Evolutionary conservation across 2,329 filamentous ascomycete genomes (phyloP).

Genomic region (Aspergillus niger): DNA sequence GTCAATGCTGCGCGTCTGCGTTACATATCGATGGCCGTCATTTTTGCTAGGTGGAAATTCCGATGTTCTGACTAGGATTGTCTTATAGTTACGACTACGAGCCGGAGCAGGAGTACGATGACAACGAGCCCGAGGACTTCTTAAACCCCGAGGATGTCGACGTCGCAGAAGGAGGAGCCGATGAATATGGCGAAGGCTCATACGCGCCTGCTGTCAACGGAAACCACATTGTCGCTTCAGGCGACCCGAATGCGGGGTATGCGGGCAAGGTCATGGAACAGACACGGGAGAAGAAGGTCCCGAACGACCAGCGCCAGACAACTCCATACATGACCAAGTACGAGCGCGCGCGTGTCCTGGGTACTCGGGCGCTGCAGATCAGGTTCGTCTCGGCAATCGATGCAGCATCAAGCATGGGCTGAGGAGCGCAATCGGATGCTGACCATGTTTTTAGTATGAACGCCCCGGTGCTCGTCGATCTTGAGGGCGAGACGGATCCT

Average conservation of each 20-base stretch:
- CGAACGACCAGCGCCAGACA: constrained; percentile 82
- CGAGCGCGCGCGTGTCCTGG: constrained; percentile 88
- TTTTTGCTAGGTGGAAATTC: constrained; percentile 10
- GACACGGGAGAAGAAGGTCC: constrained; percentile 79
- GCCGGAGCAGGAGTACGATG: constrained; percentile 66
- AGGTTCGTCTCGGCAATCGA: constrained; percentile 60
- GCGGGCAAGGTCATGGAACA: constrained; percentile 59
- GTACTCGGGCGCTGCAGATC: constrained; percentile 91
- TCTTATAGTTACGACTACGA: constrained; percentile 50
- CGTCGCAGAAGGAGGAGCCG: constrained; percentile 55
- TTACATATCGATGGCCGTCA: not conserved
- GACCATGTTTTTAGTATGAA: constrained; percentile 71
- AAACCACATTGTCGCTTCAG: constrained; percentile 47
- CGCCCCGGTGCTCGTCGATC: constrained; percentile 91
- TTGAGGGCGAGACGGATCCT: constrained; percentile 96
- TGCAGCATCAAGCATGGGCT: not conserved
- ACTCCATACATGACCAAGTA: constrained; percentile 99
- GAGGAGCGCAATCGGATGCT: not conserved
- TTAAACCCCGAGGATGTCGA: constrained; percentile 58
- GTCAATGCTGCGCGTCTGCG: not conserved
- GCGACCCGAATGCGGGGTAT: constrained; percentile 54
- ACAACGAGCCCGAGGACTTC: constrained; percentile 64
- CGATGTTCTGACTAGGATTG: constrained; percentile 28
- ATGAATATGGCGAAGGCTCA: constrained; percentile 55
- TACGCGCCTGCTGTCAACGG: constrained; percentile 41